Evolutionary conservation across 1,284 basidiomycete species (phyloP).

Genomic region (Grifola frondosa): DNA sequence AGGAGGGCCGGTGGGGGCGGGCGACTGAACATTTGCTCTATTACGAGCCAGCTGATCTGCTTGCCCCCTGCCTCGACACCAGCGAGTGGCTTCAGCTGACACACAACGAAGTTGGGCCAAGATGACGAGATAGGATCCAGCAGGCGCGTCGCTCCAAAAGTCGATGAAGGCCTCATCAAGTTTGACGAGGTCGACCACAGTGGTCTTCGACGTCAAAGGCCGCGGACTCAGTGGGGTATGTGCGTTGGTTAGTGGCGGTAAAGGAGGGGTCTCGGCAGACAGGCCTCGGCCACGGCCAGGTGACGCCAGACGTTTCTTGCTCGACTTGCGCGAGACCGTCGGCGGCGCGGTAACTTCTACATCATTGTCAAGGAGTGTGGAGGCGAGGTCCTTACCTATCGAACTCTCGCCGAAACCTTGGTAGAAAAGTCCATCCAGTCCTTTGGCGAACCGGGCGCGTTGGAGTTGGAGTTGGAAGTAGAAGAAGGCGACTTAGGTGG

Average conservation of each 20-base stretch:
- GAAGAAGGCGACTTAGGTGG: constrained; percentile 15
- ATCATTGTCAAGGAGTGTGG: constrained; percentile 58
- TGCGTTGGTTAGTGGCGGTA: constrained; percentile 10
- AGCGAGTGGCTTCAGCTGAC: constrained; percentile 51
- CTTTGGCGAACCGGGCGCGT: constrained; percentile 27
- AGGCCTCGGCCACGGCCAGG: constrained; percentile 24
- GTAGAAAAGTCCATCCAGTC: constrained; percentile 54
- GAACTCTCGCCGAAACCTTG: constrained; percentile 55
- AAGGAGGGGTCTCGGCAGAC: constrained; percentile 26
- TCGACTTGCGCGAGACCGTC: constrained; percentile 27
- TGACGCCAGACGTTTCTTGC: constrained; percentile 30
- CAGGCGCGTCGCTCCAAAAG: constrained; percentile 72
- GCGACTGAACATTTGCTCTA: constrained; percentile 56
- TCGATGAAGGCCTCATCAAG: constrained; percentile 77
- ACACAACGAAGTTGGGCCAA: constrained; percentile 69
- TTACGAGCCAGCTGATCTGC: constrained; percentile 56
- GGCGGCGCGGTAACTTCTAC: constrained; percentile 56
- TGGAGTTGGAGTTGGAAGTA: too few relatives aligned
- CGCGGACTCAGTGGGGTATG: constrained; percentile 15
- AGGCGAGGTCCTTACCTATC: constrained; percentile 47
- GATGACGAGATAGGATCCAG: constrained; percentile 58
- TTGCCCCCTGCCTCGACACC: constrained; percentile 25
- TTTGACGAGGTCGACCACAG: constrained; percentile 48
- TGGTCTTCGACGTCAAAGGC: constrained; percentile 39
- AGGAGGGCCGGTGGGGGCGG: constrained; percentile 33